A percentile compares a stretch with the other conserved stretches of the same genome.
Conservation (phyloP, 176 grass and related monocot genomes). For the Metroxylon sagu region DNA sequence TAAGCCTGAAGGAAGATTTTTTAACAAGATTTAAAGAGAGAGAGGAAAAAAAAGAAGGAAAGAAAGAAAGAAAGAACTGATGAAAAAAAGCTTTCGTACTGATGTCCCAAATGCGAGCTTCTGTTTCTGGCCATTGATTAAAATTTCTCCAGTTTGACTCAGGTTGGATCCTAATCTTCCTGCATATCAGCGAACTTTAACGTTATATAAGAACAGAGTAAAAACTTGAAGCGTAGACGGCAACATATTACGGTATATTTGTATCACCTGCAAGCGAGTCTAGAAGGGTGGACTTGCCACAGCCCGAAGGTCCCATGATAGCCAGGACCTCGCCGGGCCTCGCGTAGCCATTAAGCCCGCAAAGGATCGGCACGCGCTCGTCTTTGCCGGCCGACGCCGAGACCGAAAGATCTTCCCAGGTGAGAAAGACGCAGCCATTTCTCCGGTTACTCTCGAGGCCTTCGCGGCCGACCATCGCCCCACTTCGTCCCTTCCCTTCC, state of each 20-base stretch:
- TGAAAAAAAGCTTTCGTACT: conserved; percentile 25
- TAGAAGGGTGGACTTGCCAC: conserved; percentile 90
- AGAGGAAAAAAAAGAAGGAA: neutral
- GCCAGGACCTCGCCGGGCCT: conserved; percentile 66
- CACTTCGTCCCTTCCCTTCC: too few species aligned
- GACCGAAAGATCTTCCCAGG: conserved; percentile 87
- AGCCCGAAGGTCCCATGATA: conserved; percentile 93
- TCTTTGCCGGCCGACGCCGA: conserved; percentile 33
- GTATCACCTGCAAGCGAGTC: conserved; percentile 82
- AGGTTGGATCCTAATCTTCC: conserved; percentile 56
- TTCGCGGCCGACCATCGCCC: too few species aligned
- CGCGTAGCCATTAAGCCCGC: conserved; percentile 61
- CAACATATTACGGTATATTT: too few species aligned
- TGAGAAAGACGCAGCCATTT: conserved; percentile 42
- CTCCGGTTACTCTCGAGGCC: neutral
- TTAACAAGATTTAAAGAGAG: too few species aligned
- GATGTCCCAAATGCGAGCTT: conserved; percentile 67
- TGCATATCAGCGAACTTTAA: neutral
- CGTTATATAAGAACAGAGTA: neutral
- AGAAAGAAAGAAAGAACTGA: neutral
- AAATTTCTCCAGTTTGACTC: conserved; percentile 62
- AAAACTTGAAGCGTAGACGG: neutral
- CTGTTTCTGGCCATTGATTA: conserved; percentile 66
- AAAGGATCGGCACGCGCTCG: conserved; percentile 43
- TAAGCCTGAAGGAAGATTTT: conserved; percentile 37